phyloP scores from a whole-genome alignment of 2,329 filamentous ascomycete species.

The Paracorniculantispora psalliotae region DNA sequence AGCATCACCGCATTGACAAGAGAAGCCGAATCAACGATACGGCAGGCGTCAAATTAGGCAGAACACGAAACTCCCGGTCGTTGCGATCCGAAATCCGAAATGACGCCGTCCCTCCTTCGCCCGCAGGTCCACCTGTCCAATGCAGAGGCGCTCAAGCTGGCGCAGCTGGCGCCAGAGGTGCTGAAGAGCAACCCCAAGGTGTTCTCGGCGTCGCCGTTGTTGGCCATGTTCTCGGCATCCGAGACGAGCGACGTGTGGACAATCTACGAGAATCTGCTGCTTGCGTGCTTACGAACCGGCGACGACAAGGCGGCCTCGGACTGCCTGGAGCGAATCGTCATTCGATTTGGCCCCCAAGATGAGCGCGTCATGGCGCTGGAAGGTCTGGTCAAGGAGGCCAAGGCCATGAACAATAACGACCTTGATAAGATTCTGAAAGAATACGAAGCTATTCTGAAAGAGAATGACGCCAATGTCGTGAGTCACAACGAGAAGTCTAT shows the following conservation, averaged over 20 bases:
- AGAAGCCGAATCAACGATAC: neutral
- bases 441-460: constrained; percentile 70
- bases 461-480: constrained; percentile 64
- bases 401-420: constrained; percentile 59
- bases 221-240: constrained; percentile 48
- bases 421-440: constrained; percentile 67
- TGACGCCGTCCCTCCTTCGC: constrained; percentile 50
- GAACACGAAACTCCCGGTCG: neutral
- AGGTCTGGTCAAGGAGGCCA: constrained; percentile 80
- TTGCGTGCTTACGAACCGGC: constrained; percentile 77
- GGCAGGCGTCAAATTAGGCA: neutral
- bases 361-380: constrained; percentile 80
- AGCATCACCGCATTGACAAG: neutral
- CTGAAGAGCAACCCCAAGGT: constrained; percentile 50
- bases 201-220: constrained; percentile 49
- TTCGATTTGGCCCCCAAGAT: constrained; percentile 78
- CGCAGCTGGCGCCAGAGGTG: constrained; percentile 56
- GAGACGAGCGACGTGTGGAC: constrained; percentile 81
- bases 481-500: neutral
- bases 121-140: constrained; percentile 54
- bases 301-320: constrained; percentile 73
- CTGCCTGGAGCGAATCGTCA: constrained; percentile 69
- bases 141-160: constrained; percentile 49
- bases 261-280: constrained; percentile 79
- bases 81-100: constrained; percentile 21